Percentiles rank a stretch among this genome's conserved stretches.
phyloP scores from a whole-genome alignment of 345 rosid genomes.

The Eutrema heterophyllum region DNA sequence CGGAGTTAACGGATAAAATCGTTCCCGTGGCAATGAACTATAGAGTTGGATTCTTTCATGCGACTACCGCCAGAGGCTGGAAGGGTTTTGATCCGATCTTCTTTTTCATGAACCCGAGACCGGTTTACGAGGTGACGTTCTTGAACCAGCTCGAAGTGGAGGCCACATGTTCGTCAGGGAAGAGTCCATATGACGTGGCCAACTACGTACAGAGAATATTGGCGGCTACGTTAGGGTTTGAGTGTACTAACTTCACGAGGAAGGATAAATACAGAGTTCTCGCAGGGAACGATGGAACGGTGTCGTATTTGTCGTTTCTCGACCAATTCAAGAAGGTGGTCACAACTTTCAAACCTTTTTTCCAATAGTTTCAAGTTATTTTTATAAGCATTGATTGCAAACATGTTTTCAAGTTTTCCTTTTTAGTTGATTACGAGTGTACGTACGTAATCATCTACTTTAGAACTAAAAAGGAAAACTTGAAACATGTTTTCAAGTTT shows the following conservation, averaged over 20 bases:
- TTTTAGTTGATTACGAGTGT: neutral
- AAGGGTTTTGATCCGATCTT: slow-evolving; percentile 83
- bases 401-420: slow-evolving; percentile 3
- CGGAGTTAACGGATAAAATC: slow-evolving; percentile 72
- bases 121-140: slow-evolving; percentile 86
- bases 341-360: slow-evolving; percentile 55
- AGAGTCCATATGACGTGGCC: slow-evolving; percentile 86
- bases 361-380: slow-evolving; percentile 25
- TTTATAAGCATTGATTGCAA: neutral
- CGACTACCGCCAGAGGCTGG: slow-evolving; percentile 93
- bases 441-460: too few relatives aligned
- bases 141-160: slow-evolving; percentile 73
- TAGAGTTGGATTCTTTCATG: slow-evolving; percentile 89
- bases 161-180: slow-evolving; percentile 87
- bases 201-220: slow-evolving; percentile 85
- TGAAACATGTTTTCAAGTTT: slow-evolving; percentile 7
- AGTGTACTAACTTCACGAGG: slow-evolving; percentile 89
- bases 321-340: slow-evolving; percentile 54
- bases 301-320: slow-evolving; percentile 45
- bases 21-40: slow-evolving; percentile 96
- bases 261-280: slow-evolving; percentile 78
- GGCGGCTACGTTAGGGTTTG: slow-evolving; percentile 82
- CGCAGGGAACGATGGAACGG: slow-evolving; percentile 87
- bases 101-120: slow-evolving; percentile 95
- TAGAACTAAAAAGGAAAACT: too few relatives aligned